These are phyloP conservation scores for Marasmius fiardii DNA, from an alignment of 1,284 basidiomycete genomes.

Conservation along the genomic window DNA sequence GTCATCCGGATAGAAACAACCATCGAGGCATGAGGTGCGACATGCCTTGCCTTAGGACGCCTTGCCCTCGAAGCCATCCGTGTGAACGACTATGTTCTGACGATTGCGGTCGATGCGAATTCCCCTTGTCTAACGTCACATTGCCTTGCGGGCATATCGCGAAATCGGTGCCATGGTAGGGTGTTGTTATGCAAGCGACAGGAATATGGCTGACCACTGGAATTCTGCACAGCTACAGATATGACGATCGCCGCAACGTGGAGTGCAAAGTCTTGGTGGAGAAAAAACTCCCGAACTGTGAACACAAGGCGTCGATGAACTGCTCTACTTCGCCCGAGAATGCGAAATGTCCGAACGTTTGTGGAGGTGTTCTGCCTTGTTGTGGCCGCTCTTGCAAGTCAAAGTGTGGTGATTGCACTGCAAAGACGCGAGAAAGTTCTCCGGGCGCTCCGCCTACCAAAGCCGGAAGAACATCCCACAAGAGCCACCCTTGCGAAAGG, in stretches of 20 bases:
- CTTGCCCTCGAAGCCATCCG: slow-evolving; percentile 58
- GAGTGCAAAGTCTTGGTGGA: slow-evolving; percentile 41
- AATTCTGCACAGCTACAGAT: slow-evolving; percentile 35
- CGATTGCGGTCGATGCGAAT: slow-evolving; percentile 55
- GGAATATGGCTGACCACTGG: slow-evolving; percentile 2
- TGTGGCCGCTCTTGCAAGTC: slow-evolving; percentile 52
- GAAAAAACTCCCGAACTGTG: slow-evolving; percentile 52
- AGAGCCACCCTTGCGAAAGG: slow-evolving; percentile 48
- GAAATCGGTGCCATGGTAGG: slow-evolving; percentile 53
- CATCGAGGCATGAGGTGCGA: slow-evolving; percentile 9
- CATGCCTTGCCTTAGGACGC: slow-evolving; percentile 38
- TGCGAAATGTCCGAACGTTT: slow-evolving; percentile 39
- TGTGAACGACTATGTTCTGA: slow-evolving; percentile 54
- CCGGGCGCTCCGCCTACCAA: slow-evolving; percentile 3
- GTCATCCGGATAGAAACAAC: slow-evolving; percentile 50
- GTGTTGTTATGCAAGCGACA: not conserved
- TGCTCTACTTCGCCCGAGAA: slow-evolving; percentile 44
- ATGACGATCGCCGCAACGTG: slow-evolving; percentile 43
- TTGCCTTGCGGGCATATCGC: slow-evolving; percentile 66
- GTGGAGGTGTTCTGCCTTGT: slow-evolving; percentile 46
- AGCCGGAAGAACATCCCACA: slow-evolving; percentile 29
- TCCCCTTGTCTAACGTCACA: slow-evolving; percentile 41
- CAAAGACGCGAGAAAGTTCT: slow-evolving; percentile 18
- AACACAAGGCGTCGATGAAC: slow-evolving; percentile 44
- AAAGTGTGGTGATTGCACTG: slow-evolving; percentile 50